Conservation (phyloP, 306 rosid genomes). For the Gillenia trifoliata region DNA sequence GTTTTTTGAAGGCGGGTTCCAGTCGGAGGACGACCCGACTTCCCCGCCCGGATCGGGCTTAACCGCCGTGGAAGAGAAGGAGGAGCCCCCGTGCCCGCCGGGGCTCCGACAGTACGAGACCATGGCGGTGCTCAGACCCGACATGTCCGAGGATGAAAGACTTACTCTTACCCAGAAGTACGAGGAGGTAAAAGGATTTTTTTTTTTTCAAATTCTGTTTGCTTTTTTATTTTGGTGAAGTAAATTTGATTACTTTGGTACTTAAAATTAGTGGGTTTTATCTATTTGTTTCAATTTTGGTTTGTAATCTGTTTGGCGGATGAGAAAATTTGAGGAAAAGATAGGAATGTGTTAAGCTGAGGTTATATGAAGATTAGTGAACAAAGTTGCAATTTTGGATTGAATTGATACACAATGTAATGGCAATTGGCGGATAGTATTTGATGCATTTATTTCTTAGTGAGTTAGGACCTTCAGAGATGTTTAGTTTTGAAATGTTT, state of each 20-base stretch:
- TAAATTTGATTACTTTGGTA: conserved; percentile 1
- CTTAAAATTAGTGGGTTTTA: neutral
- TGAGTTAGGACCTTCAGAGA: neutral
- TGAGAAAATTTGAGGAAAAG: neutral
- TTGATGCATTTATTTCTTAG: neutral
- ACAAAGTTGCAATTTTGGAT: neutral
- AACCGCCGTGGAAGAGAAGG: conserved; percentile 66
- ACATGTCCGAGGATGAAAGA: conserved; percentile 72
- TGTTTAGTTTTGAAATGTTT: neutral
- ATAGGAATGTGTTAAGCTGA: neutral
- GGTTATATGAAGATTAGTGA: neutral
- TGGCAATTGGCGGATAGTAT: neutral
- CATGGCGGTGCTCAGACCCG: conserved; percentile 70
- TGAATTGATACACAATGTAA: neutral
- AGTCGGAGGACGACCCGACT: conserved; percentile 56
- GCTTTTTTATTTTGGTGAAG: neutral
- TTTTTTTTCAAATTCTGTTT: neutral
- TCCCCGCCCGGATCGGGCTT: conserved; percentile 38
- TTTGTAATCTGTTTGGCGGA: neutral
- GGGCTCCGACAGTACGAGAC: conserved; percentile 70
- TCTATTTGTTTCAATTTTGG: neutral
- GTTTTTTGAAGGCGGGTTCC: conserved; percentile 67
- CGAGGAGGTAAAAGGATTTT: conserved; percentile 54
- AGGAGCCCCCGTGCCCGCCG: conserved; percentile 78
- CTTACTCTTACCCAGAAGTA: conserved; percentile 71